Evolutionary conservation across 2,329 filamentous ascomycete genomes (phyloP).

Genomic region (Paecilomyces fulvus): DNA sequence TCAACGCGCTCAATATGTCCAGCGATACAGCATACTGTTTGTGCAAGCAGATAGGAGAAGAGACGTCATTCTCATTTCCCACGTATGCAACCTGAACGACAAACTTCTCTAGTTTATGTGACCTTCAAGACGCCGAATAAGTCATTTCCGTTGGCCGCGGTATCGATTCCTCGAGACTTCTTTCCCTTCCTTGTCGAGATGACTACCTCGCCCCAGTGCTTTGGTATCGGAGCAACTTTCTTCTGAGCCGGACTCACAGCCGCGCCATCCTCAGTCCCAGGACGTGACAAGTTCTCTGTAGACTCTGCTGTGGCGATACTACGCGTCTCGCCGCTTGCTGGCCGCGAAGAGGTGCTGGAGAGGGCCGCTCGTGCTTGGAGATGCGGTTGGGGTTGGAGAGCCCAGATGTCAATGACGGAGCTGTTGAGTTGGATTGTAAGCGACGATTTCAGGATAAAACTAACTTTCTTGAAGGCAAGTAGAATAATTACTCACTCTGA

Average conservation of each 20-base stretch:
- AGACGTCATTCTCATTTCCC: neutral
- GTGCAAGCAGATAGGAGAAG: neutral
- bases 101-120: conserved; percentile 6
- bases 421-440: conserved; percentile 12
- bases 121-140: conserved; percentile 35
- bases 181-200: conserved; percentile 28
- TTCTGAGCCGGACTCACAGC: conserved; percentile 5
- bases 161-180: conserved; percentile 10
- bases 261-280: conserved; percentile 7
- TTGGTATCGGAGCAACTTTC: conserved; percentile 21
- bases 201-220: conserved; percentile 38
- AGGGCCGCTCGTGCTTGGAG: conserved; percentile 30
- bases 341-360: conserved; percentile 19
- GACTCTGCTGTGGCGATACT: neutral
- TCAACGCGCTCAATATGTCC: neutral
- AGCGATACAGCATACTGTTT: neutral
- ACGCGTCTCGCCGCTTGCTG: conserved; percentile 8
- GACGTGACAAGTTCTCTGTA: conserved; percentile 8
- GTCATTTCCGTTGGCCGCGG: conserved; percentile 18
- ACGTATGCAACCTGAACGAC: neutral
- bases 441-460: neutral
- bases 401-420: conserved; percentile 39
- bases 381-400: conserved; percentile 34
- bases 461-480: neutral
- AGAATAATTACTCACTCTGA: conserved; percentile 31